Conservation (phyloP, 2,329 filamentous ascomycete genomes). For the Lasiodiplodia hormozganensis region DNA sequence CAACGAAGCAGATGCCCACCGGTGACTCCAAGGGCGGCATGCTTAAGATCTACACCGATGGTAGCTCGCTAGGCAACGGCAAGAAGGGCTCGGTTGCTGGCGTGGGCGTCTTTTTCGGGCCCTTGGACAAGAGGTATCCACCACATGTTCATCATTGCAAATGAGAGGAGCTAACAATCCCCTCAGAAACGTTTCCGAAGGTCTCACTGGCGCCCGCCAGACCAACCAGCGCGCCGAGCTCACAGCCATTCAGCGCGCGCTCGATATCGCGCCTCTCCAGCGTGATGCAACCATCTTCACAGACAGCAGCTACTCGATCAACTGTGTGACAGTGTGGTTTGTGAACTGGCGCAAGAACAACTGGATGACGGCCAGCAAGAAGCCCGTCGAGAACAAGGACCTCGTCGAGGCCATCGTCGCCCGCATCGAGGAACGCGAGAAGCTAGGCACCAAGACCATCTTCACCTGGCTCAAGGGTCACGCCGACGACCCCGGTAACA, state of each 20-base stretch:
- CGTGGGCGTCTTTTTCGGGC: constrained; percentile 70
- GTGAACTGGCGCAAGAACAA: constrained; percentile 75
- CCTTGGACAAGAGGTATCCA: constrained; percentile 61
- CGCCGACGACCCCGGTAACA: constrained; percentile 73
- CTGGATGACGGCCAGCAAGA: constrained; percentile 77
- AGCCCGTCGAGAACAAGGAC: constrained; percentile 85
- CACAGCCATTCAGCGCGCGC: constrained; percentile 81
- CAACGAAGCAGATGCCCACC: constrained; percentile 55
- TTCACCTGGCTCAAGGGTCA: constrained; percentile 96
- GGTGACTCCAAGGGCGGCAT: constrained; percentile 55
- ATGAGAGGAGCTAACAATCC: constrained; percentile 4
- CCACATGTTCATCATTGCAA: constrained; percentile 1
- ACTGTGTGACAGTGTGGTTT: constrained; percentile 87
- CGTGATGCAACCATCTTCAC: constrained; percentile 78
- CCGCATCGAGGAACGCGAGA: constrained; percentile 73
- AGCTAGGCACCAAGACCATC: constrained; percentile 64
- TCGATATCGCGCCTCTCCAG: constrained; percentile 74
- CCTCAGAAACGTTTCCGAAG: constrained; percentile 74
- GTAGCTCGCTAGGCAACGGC: constrained; percentile 67
- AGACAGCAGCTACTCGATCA: constrained; percentile 91
- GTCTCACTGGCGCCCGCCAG: constrained; percentile 74
- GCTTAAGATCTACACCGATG: constrained; percentile 69
- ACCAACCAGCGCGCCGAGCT: constrained; percentile 96
- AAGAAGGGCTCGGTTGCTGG: constrained; percentile 62
- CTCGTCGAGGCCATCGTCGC: constrained; percentile 75